phyloP scores from a whole-genome alignment of 192 early-diverging fungal genomes.

The Thamnidium elegans region DNA sequence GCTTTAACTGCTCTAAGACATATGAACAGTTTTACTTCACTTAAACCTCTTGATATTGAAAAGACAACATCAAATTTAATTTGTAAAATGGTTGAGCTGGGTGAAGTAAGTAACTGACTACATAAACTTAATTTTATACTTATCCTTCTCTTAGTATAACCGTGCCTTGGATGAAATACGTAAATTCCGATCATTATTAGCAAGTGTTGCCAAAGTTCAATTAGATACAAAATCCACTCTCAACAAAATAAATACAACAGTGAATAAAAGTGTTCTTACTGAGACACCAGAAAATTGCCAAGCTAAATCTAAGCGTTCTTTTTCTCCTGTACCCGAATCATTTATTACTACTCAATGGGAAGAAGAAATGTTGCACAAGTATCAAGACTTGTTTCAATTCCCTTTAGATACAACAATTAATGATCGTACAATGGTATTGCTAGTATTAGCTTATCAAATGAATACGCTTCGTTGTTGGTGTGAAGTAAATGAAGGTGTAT shows the following conservation, averaged over 20 bases:
- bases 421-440: slow-evolving; percentile 20
- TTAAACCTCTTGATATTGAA: slow-evolving; percentile 46
- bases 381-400: slow-evolving; percentile 24
- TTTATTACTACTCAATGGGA: slow-evolving; percentile 12
- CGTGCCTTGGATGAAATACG: slow-evolving; percentile 44
- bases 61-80: slow-evolving; percentile 52
- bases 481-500: slow-evolving; percentile 39
- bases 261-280: slow-evolving; percentile 2
- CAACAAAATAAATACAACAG: background rate
- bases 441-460: slow-evolving; percentile 37
- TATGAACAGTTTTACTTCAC: slow-evolving; percentile 23
- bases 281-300: background rate
- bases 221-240: slow-evolving; percentile 1
- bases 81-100: slow-evolving; percentile 47
- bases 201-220: slow-evolving; percentile 24
- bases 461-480: slow-evolving; percentile 46
- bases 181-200: slow-evolving; percentile 36
- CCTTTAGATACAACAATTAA: slow-evolving; percentile 22
- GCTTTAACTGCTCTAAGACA: slow-evolving; percentile 28
- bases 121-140: background rate
- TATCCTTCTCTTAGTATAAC: slow-evolving; percentile 37
- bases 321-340: background rate
- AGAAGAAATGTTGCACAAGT: slow-evolving; percentile 19
- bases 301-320: background rate
- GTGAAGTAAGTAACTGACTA: slow-evolving; percentile 37